Percentiles rank a stretch among this genome's conserved stretches.
Conservation (phyloP, 108 stramenopile genomes). For the Thalassiosira profunda region DNA sequence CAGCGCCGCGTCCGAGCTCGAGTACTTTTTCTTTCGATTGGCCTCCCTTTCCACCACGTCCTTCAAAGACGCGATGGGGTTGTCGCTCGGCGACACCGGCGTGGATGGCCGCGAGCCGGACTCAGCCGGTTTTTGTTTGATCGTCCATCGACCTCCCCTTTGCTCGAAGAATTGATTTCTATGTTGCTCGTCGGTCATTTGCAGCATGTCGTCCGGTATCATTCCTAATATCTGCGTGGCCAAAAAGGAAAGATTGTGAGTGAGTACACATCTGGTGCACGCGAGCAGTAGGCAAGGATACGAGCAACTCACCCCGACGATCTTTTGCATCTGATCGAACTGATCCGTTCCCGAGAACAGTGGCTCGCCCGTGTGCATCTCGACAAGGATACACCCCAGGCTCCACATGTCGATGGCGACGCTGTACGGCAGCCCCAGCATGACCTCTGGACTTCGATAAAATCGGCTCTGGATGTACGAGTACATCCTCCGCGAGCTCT, state of each 20-base stretch:
- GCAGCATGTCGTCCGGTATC: constrained; percentile 80
- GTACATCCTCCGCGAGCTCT: constrained; percentile 47
- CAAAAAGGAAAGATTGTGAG: not conserved
- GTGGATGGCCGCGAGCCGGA: constrained; percentile 33
- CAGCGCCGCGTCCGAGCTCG: constrained; percentile 77
- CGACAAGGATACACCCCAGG: constrained; percentile 98
- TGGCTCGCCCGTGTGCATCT: constrained; percentile 99
- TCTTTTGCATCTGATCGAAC: constrained; percentile 96
- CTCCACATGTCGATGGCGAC: constrained; percentile 99
- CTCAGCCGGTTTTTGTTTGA: constrained; percentile 50
- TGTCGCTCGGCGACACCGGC: constrained; percentile 62
- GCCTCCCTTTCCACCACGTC: constrained; percentile 80
- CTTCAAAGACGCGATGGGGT: constrained; percentile 71
- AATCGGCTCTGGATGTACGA: constrained; percentile 99
- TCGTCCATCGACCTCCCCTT: constrained; percentile 45
- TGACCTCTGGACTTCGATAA: constrained; percentile 98
- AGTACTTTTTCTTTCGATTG: constrained; percentile 68
- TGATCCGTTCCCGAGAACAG: constrained; percentile 97
- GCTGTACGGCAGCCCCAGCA: constrained; percentile 96
- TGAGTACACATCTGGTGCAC: not conserved
- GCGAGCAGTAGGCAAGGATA: not conserved
- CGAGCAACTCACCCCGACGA: constrained; percentile 81
- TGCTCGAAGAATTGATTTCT: constrained; percentile 81
- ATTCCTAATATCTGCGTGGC: constrained; percentile 79
- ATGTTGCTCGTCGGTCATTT: constrained; percentile 70